These are phyloP conservation scores for Trypethelium eluteriae DNA, from an alignment of 495 filamentous ascomycete species.

Conservation along the genomic window DNA sequence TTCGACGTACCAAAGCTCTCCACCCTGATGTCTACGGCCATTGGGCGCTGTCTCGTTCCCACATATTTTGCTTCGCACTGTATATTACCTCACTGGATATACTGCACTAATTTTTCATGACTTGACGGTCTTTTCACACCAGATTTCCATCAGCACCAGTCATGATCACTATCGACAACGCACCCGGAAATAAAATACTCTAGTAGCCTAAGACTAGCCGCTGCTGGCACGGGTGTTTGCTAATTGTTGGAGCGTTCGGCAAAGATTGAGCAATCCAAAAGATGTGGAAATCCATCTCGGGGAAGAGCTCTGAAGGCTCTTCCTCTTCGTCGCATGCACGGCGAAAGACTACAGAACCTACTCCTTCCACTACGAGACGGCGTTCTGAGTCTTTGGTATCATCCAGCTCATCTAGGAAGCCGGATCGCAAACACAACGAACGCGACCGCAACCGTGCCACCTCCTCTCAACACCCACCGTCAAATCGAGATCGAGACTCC, in stretches of 20 bases:
- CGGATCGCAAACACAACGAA: constrained; percentile 40
- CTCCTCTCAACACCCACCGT: constrained; percentile 37
- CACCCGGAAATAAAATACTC: too few relatives aligned
- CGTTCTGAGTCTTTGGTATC: constrained; percentile 35
- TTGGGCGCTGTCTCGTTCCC: not conserved
- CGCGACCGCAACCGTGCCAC: constrained; percentile 44
- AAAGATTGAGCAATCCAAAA: not conserved
- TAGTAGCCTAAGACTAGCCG: too few relatives aligned
- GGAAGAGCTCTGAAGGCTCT: constrained; percentile 32
- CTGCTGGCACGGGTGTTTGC: too few relatives aligned
- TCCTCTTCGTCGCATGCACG: constrained; percentile 16
- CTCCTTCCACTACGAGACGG: constrained; percentile 11
- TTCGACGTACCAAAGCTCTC: not conserved
- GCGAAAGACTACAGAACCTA: constrained; percentile 22
- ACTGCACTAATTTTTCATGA: not conserved
- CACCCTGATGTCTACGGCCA: not conserved
- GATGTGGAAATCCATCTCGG: constrained; percentile 39
- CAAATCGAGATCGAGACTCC: constrained; percentile 10
- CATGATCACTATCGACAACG: not conserved
- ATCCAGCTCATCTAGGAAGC: constrained; percentile 40
- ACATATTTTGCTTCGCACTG: not conserved
- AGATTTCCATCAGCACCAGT: not conserved
- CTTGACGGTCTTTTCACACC: not conserved
- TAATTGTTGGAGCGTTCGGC: not conserved
- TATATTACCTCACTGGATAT: not conserved